Conservation (phyloP, 2,329 filamentous ascomycete genomes). For the Aspergillus pseudotamarii region DNA sequence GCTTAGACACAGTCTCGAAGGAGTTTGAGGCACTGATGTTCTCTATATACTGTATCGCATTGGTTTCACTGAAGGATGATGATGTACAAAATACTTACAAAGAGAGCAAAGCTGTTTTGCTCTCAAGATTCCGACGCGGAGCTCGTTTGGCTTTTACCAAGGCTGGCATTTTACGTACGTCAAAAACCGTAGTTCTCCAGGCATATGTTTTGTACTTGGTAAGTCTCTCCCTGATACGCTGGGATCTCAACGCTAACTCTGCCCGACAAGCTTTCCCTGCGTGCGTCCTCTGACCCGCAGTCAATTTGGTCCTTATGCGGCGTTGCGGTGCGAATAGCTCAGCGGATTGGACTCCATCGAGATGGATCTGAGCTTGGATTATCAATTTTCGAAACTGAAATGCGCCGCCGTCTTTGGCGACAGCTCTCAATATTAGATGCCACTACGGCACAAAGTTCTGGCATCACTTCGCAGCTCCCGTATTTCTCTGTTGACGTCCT, state of each 20-base stretch:
- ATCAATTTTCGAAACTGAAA: conserved; percentile 50
- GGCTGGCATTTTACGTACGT: conserved; percentile 44
- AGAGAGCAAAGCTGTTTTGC: conserved; percentile 28
- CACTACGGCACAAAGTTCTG: conserved; percentile 8
- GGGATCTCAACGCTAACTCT: not conserved
- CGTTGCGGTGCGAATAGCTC: conserved; percentile 49
- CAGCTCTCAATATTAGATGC: conserved; percentile 31
- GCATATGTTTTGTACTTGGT: conserved; percentile 51
- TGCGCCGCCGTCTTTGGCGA: conserved; percentile 35
- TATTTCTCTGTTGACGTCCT: conserved; percentile 18
- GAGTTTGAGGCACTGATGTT: conserved; percentile 70
- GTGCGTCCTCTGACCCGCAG: conserved; percentile 47
- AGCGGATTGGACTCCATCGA: conserved; percentile 53
- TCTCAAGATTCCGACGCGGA: conserved; percentile 44
- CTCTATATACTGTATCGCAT: conserved; percentile 62
- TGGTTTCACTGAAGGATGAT: conserved; percentile 56
- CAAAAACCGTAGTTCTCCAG: conserved; percentile 50
- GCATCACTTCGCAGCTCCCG: not conserved
- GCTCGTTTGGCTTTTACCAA: conserved; percentile 41
- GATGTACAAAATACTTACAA: conserved; percentile 53
- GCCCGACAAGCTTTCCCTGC: conserved; percentile 31
- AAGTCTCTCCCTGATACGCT: not conserved
- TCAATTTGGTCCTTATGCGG: conserved; percentile 57
- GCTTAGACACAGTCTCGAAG: conserved; percentile 57
- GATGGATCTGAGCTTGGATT: conserved; percentile 52